Conservation (phyloP, 1,284 basidiomycete species). For the Anthracocystis setariae region DNA sequence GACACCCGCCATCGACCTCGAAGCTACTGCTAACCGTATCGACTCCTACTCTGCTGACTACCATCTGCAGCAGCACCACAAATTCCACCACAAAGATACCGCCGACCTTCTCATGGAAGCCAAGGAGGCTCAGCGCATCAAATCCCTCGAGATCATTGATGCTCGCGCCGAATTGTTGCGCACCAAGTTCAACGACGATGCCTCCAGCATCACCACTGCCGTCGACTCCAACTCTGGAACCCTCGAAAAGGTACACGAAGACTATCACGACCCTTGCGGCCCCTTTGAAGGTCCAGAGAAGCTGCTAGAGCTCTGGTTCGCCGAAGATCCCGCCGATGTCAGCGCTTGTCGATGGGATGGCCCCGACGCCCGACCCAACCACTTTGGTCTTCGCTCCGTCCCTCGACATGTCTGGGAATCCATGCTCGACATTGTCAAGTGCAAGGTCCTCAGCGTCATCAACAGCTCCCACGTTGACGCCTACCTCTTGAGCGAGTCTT, state of each 20-base stretch:
- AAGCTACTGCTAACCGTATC: slow-evolving; percentile 45
- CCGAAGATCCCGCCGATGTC: slow-evolving; percentile 71
- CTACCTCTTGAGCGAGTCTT: slow-evolving; percentile 97
- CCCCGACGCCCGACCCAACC: slow-evolving; percentile 33
- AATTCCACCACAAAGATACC: slow-evolving; percentile 40
- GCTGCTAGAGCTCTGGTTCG: slow-evolving; percentile 97
- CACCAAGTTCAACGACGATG: slow-evolving; percentile 31
- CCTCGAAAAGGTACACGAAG: slow-evolving; percentile 31
- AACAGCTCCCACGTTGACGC: slow-evolving; percentile 90
- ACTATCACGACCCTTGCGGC: slow-evolving; percentile 54
- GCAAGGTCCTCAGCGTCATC: slow-evolving; percentile 91
- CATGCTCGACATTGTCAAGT: slow-evolving; percentile 96
- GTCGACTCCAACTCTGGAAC: slow-evolving; percentile 39
- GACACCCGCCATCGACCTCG: slow-evolving; percentile 51
- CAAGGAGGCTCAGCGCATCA: slow-evolving; percentile 48
- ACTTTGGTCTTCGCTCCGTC: slow-evolving; percentile 79
- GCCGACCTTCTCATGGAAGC: slow-evolving; percentile 47
- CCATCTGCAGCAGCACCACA: slow-evolving; percentile 19
- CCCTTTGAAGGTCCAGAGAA: slow-evolving; percentile 80
- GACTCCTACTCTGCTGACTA: slow-evolving; percentile 33
- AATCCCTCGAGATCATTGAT: slow-evolving; percentile 47
- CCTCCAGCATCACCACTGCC: slow-evolving; percentile 36
- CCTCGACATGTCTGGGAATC: slow-evolving; percentile 87
- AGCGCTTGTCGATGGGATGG: slow-evolving; percentile 43
- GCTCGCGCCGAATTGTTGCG: slow-evolving; percentile 39